Conservation (phyloP, 495 filamentous ascomycete species). For the Cudoniella acicularis region DNA sequence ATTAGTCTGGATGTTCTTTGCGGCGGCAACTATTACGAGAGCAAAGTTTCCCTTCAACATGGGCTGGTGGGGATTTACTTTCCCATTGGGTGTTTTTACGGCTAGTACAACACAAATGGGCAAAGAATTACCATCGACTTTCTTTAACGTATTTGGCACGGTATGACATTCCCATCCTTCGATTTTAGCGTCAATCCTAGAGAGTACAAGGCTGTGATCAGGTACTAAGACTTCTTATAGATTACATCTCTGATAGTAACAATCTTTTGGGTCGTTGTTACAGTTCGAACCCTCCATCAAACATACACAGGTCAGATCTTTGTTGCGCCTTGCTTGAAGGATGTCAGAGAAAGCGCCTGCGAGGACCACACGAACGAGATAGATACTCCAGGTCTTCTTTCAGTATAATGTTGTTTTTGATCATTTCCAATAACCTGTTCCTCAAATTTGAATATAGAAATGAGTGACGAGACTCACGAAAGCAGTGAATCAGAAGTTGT, state of each 20-base stretch:
- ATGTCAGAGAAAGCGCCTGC: slow-evolving; percentile 23
- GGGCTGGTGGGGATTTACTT: slow-evolving; percentile 67
- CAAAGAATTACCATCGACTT: slow-evolving; percentile 44
- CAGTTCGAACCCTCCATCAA: slow-evolving; percentile 39
- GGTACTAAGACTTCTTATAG: slow-evolving; percentile 22
- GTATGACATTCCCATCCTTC: slow-evolving; percentile 29
- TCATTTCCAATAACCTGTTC: neutral
- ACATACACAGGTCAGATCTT: slow-evolving; percentile 44
- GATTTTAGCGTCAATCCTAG: slow-evolving; percentile 2
- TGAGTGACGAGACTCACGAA: neutral
- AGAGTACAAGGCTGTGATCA: neutral
- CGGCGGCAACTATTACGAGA: slow-evolving; percentile 38
- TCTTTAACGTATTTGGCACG: slow-evolving; percentile 52
- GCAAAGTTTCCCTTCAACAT: slow-evolving; percentile 60
- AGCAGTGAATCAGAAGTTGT: too few relatives aligned
- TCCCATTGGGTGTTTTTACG: slow-evolving; percentile 57
- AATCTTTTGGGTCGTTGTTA: slow-evolving; percentile 49
- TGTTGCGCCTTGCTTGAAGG: slow-evolving; percentile 48
- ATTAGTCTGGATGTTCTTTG: slow-evolving; percentile 61
- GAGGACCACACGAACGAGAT: neutral
- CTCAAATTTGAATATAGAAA: neutral
- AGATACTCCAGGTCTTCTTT: neutral
- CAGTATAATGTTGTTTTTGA: neutral
- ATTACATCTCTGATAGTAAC: slow-evolving; percentile 46
- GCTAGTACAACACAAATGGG: slow-evolving; percentile 45